Evolutionary conservation across 768 basidiomycete genomes (phyloP), one percentile per base, ranked within the genome.

Genomic region (Gloeopeniophorella convolvens): DNA sequence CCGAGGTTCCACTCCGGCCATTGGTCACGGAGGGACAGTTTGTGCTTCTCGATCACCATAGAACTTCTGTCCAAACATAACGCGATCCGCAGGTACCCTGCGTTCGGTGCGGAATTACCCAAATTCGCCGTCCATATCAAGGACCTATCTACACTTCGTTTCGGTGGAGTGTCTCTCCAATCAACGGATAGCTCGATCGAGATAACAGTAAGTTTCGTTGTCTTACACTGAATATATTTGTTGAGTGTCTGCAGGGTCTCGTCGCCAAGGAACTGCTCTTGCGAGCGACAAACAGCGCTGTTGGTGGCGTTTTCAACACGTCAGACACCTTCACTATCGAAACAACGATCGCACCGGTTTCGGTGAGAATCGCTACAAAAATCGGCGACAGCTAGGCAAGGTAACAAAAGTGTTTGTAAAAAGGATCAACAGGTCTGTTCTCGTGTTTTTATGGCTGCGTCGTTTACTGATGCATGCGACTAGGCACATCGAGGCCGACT

Each of bases 341-440:
- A 16, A 73, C 71, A 0, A 64, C 65, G 23, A 74, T 74, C 43
- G 64, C 57, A 3, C 57, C 40, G 1, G 8, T 75, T 40, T 55
- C 61, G 2, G 63, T 55, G 0, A 57, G 59, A 8, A 60, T 66
- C 2, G 57, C 49, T 3, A 55, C 73, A 2, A 45, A 60, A 24
- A 63, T 59, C 50, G 30, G 55, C 9, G 51, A 62, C 24, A 42
- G 58, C n/a, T n/a, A 50, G 42, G 46, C 5, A 47, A 60, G 18
- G 48, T 67, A 1, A 60, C 69, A 18, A 52, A 55, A 10, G 54
- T 77, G 50, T 33, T 39, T 8, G 59, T 76, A 40, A 55, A 48
- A 16, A 73, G 75, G 2, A 64, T 49, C 24, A 78, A 80, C 48
- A 69, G 67, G 78, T 77, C 58, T 27, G 70, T 59, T n/a, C n/a